Conservation (phyloP, 2,329 filamentous ascomycete genomes). For the Ceratocystis cubensis region DNA sequence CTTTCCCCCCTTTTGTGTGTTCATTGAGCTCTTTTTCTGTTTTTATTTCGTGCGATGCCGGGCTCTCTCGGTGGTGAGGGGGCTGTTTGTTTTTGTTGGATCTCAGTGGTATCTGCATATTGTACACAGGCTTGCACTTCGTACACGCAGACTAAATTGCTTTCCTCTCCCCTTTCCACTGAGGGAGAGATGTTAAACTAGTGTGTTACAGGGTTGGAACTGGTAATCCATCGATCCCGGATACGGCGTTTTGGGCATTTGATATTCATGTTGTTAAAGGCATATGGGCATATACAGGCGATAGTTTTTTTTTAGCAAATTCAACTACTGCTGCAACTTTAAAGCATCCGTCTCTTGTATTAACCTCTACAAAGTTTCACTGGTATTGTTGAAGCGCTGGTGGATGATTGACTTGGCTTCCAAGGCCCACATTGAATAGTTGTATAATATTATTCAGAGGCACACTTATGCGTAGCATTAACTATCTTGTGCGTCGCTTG, state of each 20-base stretch:
- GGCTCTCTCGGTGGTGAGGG: neutral
- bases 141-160: neutral
- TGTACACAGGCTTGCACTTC: neutral
- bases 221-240: constrained; percentile 7
- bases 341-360: neutral
- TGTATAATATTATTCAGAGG: constrained; percentile 14
- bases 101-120: no score
- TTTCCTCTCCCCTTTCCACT: neutral
- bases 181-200: neutral
- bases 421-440: neutral
- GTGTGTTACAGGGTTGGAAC: constrained; percentile 8
- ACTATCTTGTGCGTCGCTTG: neutral
- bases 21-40: constrained; percentile 1
- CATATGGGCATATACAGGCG: constrained; percentile 20
- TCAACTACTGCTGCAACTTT: constrained; percentile 17
- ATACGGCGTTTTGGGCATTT: constrained; percentile 20
- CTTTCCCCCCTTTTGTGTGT: neutral
- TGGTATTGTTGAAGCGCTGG: no score
- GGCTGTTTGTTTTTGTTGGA: neutral
- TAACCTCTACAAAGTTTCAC: no score
- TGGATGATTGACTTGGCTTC: no score
- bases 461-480: neutral
- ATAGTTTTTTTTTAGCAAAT: constrained; percentile 18
- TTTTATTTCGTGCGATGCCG: constrained; percentile 3
- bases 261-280: constrained; percentile 21